Evolutionary conservation across 805 yeast genomes (phyloP).

Genomic region (Clavispora carvajalis): DNA sequence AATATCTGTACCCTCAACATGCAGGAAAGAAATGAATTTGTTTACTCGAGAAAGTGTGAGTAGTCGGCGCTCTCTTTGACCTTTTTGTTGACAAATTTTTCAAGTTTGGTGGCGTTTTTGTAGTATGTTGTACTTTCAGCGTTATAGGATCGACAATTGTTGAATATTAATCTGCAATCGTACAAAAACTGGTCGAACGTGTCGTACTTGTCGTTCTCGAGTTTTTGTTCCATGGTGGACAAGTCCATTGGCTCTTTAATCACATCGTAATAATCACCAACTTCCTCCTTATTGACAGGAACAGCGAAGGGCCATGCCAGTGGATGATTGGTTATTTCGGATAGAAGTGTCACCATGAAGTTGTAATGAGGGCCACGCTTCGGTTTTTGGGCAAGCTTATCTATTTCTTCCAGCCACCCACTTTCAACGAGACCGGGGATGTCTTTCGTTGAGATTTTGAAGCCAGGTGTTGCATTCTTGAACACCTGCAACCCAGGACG

Average conservation of each 20-base stretch:
- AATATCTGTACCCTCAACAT: neutral
- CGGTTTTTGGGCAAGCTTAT: constrained; percentile 90
- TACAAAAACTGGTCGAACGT: constrained; percentile 87
- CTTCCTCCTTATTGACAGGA: constrained; percentile 91
- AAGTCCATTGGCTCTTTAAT: constrained; percentile 98
- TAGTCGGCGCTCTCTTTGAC: constrained; percentile 90
- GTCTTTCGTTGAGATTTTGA: constrained; percentile 33
- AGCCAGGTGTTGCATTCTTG: constrained; percentile 51
- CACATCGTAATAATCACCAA: constrained; percentile 92
- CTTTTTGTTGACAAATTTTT: constrained; percentile 78
- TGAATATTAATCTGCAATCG: constrained; percentile 80
- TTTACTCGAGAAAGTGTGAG: constrained; percentile 65
- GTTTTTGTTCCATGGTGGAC: constrained; percentile 88
- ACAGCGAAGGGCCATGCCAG: constrained; percentile 97
- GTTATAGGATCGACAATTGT: constrained; percentile 88
- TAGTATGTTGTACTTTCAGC: constrained; percentile 92
- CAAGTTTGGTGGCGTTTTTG: constrained; percentile 91
- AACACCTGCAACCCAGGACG: constrained; percentile 78
- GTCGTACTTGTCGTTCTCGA: constrained; percentile 88
- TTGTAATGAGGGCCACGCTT: constrained; percentile 93
- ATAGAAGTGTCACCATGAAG: constrained; percentile 80
- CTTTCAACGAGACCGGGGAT: constrained; percentile 91
- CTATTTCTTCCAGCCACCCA: constrained; percentile 99
- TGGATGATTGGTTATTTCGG: constrained; percentile 90
- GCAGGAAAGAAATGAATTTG: neutral